A percentile compares a stretch with the other conserved stretches of the same genome.
Evolutionary conservation across 495 filamentous ascomycete species (phyloP).

Genomic region (Friedmanniomyces endolithicus): DNA sequence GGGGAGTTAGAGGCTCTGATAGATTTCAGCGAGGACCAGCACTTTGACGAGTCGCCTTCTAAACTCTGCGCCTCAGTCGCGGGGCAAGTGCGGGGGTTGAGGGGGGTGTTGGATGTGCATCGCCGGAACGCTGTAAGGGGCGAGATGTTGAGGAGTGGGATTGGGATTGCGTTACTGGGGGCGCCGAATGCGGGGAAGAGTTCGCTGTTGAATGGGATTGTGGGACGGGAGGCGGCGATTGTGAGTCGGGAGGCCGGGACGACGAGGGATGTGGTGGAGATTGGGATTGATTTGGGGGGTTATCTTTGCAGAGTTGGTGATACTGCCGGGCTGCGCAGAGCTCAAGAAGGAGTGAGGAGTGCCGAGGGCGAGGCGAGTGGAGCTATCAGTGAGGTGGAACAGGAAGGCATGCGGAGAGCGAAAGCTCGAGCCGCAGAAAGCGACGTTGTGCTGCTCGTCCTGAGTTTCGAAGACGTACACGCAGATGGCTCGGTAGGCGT

Average conservation of each 20-base stretch:
- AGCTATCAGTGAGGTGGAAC: conserved; percentile 49
- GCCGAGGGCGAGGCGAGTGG: neutral
- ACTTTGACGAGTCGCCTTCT: conserved; percentile 79
- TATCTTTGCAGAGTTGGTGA: conserved; percentile 84
- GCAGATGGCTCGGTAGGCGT: conserved; percentile 26
- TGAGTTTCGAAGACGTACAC: conserved; percentile 47
- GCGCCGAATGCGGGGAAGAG: conserved; percentile 95
- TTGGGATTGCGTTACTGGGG: conserved; percentile 72
- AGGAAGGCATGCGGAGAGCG: conserved; percentile 82
- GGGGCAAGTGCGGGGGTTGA: conserved; percentile 46
- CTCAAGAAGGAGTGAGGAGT: conserved; percentile 3
- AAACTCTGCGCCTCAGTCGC: conserved; percentile 58
- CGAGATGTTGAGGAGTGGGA: conserved; percentile 75
- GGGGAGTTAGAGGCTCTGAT: conserved; percentile 92
- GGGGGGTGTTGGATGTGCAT: conserved; percentile 50
- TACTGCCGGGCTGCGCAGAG: conserved; percentile 67
- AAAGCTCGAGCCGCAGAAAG: conserved; percentile 68
- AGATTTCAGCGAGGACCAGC: conserved; percentile 93
- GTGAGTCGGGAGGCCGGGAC: conserved; percentile 87
- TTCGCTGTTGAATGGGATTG: conserved; percentile 76
- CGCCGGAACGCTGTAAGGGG: conserved; percentile 66
- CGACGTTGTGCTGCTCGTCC: conserved; percentile 73
- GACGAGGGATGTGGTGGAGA: conserved; percentile 86
- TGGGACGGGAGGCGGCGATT: conserved; percentile 89
- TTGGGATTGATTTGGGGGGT: conserved; percentile 78